These are phyloP conservation scores for Aphanomyces cochlioides DNA, from an alignment of 352 stramenopile species.

Conservation along the genomic window DNA sequence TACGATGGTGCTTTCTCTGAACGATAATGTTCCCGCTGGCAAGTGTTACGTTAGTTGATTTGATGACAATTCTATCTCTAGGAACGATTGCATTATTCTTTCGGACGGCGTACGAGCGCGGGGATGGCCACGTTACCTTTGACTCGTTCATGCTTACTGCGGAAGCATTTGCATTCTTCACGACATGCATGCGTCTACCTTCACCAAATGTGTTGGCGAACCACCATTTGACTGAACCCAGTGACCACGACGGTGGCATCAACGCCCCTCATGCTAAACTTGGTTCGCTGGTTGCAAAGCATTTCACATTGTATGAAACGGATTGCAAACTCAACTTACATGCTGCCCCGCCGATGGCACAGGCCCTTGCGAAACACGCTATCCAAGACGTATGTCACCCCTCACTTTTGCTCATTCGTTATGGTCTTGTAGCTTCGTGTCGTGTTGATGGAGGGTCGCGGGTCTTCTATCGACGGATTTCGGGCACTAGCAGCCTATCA, in stretches of 20 bases:
- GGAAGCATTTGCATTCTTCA: slow-evolving; percentile 85
- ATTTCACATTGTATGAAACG: slow-evolving; percentile 33
- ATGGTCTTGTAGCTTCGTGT: slow-evolving; percentile 4
- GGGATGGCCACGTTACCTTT: slow-evolving; percentile 79
- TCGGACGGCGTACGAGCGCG: slow-evolving; percentile 53
- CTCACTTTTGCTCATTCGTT: background rate
- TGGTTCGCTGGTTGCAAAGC: slow-evolving; percentile 33
- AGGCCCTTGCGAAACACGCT: slow-evolving; percentile 6
- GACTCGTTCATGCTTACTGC: slow-evolving; percentile 85
- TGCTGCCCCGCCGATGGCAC: slow-evolving; percentile 8
- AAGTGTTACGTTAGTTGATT: background rate
- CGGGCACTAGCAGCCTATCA: slow-evolving; percentile 22
- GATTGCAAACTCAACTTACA: slow-evolving; percentile 5
- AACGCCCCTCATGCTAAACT: slow-evolving; percentile 27
- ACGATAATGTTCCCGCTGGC: slow-evolving; percentile 63
- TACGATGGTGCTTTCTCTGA: slow-evolving; percentile 79
- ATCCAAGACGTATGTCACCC: background rate
- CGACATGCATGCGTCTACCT: slow-evolving; percentile 73
- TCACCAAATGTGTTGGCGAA: slow-evolving; percentile 37
- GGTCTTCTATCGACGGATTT: slow-evolving; percentile 24
- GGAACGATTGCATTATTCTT: slow-evolving; percentile 59
- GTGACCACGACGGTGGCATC: slow-evolving; percentile 8
- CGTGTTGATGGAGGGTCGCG: slow-evolving; percentile 18
- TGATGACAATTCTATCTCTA: background rate
- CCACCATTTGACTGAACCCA: background rate